Evolutionary conservation across 106 monocot species (phyloP).

Genomic region (Gastrodia elata): DNA sequence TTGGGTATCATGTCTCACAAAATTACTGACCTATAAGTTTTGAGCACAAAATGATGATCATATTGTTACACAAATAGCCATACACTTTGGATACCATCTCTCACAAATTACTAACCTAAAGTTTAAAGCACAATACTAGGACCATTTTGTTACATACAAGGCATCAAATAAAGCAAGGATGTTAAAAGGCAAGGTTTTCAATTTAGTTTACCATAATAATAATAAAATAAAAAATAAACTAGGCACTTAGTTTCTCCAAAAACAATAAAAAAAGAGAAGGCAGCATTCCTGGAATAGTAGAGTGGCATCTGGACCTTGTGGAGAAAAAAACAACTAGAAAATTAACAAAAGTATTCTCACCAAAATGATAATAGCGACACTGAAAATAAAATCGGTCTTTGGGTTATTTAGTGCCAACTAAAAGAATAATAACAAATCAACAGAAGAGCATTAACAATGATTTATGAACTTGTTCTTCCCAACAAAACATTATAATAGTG

Average conservation of each 20-base stretch:
- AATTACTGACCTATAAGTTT: not conserved
- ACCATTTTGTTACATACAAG: not conserved
- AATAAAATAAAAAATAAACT: not conserved
- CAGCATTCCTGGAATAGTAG: no score
- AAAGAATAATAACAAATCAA: not conserved
- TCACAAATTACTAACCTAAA: not conserved
- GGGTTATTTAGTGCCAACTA: not conserved
- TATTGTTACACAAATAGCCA: not conserved
- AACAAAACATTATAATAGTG: not conserved
- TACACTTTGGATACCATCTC: not conserved
- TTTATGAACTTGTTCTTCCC: no score
- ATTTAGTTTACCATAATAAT: not conserved
- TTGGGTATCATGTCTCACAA: not conserved
- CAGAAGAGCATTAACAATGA: no score
- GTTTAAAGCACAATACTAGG: not conserved
- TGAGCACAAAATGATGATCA: not conserved
- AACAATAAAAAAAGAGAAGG: not conserved
- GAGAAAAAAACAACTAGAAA: not conserved
- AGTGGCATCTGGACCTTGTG: not conserved
- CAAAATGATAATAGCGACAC: not conserved
- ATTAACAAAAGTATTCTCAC: not conserved
- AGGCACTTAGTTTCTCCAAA: not conserved
- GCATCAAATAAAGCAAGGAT: not conserved
- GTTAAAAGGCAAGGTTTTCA: not conserved
- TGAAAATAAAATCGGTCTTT: not conserved